Conservation (phyloP, 495 filamentous ascomycete species). For the Talaromyces adpressus region DNA sequence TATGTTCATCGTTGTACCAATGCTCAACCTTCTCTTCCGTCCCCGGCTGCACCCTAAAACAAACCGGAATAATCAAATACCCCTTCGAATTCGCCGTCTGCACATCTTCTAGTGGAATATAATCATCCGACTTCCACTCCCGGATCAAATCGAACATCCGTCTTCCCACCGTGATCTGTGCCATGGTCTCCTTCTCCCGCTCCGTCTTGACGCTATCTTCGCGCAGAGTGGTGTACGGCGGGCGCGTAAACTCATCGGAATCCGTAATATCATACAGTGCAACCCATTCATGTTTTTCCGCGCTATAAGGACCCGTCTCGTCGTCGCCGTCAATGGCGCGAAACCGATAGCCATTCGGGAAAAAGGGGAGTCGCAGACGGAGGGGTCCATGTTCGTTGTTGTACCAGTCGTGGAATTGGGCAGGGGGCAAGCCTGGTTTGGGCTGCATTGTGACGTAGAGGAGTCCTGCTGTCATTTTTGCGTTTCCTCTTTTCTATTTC, state of each 20-base stretch:
- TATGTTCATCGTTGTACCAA: constrained; percentile 70
- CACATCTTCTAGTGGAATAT: constrained; percentile 53
- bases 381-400: constrained; percentile 82
- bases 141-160: constrained; percentile 59
- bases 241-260: constrained; percentile 58
- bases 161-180: constrained; percentile 63
- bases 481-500: neutral
- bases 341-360: constrained; percentile 71
- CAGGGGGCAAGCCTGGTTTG: constrained; percentile 48
- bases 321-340: constrained; percentile 49
- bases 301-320: neutral
- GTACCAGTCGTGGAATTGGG: constrained; percentile 85
- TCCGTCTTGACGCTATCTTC: constrained; percentile 56
- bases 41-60: constrained; percentile 45
- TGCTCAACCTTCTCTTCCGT: constrained; percentile 50
- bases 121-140: constrained; percentile 44
- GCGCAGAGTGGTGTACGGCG: constrained; percentile 61
- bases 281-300: constrained; percentile 57
- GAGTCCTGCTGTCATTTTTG: constrained; percentile 44
- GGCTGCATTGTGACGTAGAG: constrained; percentile 79
- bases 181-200: constrained; percentile 69
- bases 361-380: constrained; percentile 64
- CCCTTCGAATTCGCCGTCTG: constrained; percentile 44
- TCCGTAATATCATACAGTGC: constrained; percentile 75
- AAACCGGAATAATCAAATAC: constrained; percentile 55